These are phyloP conservation scores for Cystobasidiaceae sp. DNA, from an alignment of 1,284 basidiomycete species.

Conservation along the genomic window DNA sequence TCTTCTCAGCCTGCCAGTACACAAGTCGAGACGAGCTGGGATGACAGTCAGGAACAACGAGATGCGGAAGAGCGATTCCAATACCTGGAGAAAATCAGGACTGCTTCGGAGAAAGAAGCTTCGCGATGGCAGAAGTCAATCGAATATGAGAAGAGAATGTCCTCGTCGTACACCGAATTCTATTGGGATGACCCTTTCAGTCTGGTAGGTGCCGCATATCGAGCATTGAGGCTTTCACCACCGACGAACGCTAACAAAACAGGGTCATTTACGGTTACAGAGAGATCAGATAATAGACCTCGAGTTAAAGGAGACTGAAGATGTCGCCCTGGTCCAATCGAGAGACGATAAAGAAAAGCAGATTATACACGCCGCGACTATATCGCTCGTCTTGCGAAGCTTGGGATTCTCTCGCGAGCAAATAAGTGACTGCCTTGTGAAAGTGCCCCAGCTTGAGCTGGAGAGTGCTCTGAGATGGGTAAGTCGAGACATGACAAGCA, in stretches of 20 bases:
- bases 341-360: slow-evolving; percentile 62
- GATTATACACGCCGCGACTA: slow-evolving; percentile 65
- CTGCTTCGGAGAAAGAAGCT: slow-evolving; percentile 84
- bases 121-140: slow-evolving; percentile 64
- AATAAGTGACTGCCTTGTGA: slow-evolving; percentile 63
- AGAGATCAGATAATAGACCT: slow-evolving; percentile 39
- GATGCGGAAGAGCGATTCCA: slow-evolving; percentile 48
- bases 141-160: slow-evolving; percentile 73
- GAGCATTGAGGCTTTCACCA: too few relatives aligned
- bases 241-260: too few relatives aligned
- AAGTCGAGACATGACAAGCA: slow-evolving; percentile 38
- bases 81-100: slow-evolving; percentile 74
- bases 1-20: too few relatives aligned
- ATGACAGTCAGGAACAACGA: slow-evolving; percentile 14
- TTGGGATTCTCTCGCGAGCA: slow-evolving; percentile 72
- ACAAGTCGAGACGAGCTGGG: slow-evolving; percentile 10
- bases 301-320: slow-evolving; percentile 29
- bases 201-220: slow-evolving; percentile 18
- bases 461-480: slow-evolving; percentile 95
- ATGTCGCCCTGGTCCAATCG: slow-evolving; percentile 31
- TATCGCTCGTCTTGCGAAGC: slow-evolving; percentile 74
- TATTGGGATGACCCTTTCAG: slow-evolving; percentile 46
- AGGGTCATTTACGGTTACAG: too few relatives aligned
- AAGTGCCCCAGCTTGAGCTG: slow-evolving; percentile 62
- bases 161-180: slow-evolving; percentile 61